Conservation (phyloP, 140 eudicot species). For the Ambrosia hybrid region DNA sequence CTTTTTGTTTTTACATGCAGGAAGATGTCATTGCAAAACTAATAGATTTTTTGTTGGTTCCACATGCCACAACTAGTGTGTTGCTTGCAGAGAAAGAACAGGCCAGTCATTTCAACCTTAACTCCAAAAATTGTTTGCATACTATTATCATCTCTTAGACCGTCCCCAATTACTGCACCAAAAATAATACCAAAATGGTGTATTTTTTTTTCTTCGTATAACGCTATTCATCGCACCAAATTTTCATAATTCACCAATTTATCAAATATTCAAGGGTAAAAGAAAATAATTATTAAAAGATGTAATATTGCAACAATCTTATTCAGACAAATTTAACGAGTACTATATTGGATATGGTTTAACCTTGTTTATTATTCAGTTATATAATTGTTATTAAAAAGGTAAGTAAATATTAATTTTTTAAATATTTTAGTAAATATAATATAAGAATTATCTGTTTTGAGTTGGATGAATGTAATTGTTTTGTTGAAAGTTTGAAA, state of each 20-base stretch:
- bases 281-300: background rate
- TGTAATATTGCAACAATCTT: no score
- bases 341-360: no score
- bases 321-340: no score
- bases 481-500: background rate
- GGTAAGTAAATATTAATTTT: background rate
- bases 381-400: background rate
- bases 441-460: background rate
- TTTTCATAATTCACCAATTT: background rate
- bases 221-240: constrained; percentile 9
- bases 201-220: background rate
- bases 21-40: constrained; percentile 74
- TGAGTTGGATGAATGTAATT: background rate
- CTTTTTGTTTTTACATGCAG: constrained; percentile 39
- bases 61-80: constrained; percentile 71
- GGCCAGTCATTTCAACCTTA: constrained; percentile 43
- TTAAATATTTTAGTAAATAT: no score
- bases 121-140: constrained; percentile 6
- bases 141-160: constrained; percentile 4
- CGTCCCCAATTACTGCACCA: constrained; percentile 6
- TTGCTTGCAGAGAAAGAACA: constrained; percentile 73
- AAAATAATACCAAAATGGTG: constrained; percentile 1
- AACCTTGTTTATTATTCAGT: background rate
- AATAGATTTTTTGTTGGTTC: constrained; percentile 75
- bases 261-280: background rate